phyloP scores from a whole-genome alignment of 192 early-diverging fungal genomes.

The Helicostylum pulchrum region DNA sequence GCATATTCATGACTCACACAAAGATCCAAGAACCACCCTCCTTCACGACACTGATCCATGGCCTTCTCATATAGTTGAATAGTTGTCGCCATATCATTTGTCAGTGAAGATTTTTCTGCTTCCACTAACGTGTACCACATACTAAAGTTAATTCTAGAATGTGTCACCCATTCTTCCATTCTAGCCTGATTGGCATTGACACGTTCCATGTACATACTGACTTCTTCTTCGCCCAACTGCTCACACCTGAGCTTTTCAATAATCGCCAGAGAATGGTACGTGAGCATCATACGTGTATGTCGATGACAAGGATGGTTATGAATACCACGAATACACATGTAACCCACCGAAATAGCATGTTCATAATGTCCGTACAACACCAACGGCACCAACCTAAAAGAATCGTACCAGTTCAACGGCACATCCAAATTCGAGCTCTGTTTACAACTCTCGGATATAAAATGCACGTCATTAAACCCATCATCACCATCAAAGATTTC shows the following conservation, averaged over 20 bases:
- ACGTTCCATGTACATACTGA: background rate
- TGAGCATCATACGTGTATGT: conserved; percentile 31
- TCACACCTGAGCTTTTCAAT: conserved; percentile 16
- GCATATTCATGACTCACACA: conserved; percentile 33
- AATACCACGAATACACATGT: conserved; percentile 7
- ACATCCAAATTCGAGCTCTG: conserved; percentile 23
- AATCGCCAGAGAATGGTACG: conserved; percentile 26
- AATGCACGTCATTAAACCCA: conserved; percentile 30
- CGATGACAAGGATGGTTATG: conserved; percentile 31
- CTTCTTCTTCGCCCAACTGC: background rate
- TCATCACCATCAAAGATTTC: conserved; percentile 32
- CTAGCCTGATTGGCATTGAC: conserved; percentile 17
- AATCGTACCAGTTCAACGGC: conserved; percentile 31
- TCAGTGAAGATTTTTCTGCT: conserved; percentile 20
- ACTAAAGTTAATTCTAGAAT: conserved; percentile 12
- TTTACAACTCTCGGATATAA: conserved; percentile 23
- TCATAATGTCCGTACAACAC: conserved; percentile 31
- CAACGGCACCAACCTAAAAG: conserved; percentile 27
- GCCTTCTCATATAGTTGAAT: conserved; percentile 28
- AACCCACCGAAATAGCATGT: conserved; percentile 20
- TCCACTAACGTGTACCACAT: conserved; percentile 33
- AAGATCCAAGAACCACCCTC: conserved; percentile 28
- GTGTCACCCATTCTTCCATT: conserved; percentile 19
- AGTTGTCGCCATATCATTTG: conserved; percentile 11
- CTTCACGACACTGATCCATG: conserved; percentile 24